Percentiles rank a stretch among this genome's conserved stretches.
phyloP scores from a whole-genome alignment of 2,329 filamentous ascomycete genomes.

The Chaetomium sp. region DNA sequence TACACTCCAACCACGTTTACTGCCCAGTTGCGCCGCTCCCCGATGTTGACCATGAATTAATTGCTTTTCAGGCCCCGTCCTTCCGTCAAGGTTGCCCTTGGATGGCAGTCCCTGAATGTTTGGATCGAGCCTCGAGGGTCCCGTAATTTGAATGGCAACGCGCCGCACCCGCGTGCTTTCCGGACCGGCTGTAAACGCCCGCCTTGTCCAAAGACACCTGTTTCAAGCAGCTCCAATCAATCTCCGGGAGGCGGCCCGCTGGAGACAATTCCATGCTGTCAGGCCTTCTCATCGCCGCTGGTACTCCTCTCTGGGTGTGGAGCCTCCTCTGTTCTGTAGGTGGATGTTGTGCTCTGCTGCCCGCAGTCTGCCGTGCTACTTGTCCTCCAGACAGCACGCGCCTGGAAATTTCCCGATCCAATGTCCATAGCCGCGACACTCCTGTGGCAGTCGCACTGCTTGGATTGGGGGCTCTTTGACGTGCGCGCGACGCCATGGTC shows the following conservation, averaged over 20 bases:
- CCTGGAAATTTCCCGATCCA: slow-evolving; percentile 24
- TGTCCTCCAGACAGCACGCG: slow-evolving; percentile 16
- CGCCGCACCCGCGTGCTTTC: slow-evolving; percentile 23
- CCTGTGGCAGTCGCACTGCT: slow-evolving; percentile 23
- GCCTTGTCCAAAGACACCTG: slow-evolving; percentile 22
- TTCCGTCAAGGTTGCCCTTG: neutral
- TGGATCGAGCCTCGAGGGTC: slow-evolving; percentile 26
- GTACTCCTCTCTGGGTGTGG: slow-evolving; percentile 8
- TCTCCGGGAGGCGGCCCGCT: slow-evolving; percentile 4
- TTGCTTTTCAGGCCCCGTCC: slow-evolving; percentile 4
- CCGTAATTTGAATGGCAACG: slow-evolving; percentile 11
- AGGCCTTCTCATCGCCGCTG: slow-evolving; percentile 5
- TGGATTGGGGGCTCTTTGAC: slow-evolving; percentile 13
- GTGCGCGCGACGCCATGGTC: slow-evolving; percentile 4
- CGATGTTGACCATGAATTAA: slow-evolving; percentile 2
- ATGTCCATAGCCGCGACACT: slow-evolving; percentile 22
- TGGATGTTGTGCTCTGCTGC: slow-evolving; percentile 18
- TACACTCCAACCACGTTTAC: neutral
- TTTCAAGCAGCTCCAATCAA: slow-evolving; percentile 27
- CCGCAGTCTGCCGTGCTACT: slow-evolving; percentile 22
- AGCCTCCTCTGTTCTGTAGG: slow-evolving; percentile 15
- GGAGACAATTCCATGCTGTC: slow-evolving; percentile 2
- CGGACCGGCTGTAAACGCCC: slow-evolving; percentile 28
- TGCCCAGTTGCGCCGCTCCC: neutral
- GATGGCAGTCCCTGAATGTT: slow-evolving; percentile 7